Base-by-base conservation (phyloP, 2,329 filamentous ascomycete genomes). In the Endothia cerciana region DNA sequence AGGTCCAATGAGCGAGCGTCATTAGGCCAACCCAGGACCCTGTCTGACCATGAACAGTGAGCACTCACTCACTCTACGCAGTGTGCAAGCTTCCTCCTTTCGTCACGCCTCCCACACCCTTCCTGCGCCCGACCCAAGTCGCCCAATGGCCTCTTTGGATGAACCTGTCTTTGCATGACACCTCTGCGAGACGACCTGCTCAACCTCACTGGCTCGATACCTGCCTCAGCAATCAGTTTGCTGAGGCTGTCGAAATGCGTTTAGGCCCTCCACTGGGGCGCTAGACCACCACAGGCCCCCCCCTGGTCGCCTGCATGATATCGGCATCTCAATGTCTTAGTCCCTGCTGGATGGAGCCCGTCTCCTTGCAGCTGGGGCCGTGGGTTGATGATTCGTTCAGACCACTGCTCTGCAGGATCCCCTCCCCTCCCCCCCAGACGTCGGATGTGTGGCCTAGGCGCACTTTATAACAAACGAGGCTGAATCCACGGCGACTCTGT, bases 221-320 rank as follows among this genome's bases (percentile, higher is more conserved):
- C 28, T 19, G 17, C 30, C 28, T 36, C 51, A 36, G 51, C 51
- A 36, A 36, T 25, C 19, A 19, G 7, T 13, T 55, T 55, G 51
- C 30, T 55, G 51, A 22, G 28, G 22, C 51, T n/a, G 10, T 19
- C 51, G 17, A 36, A 43, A 11, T 43, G 41, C 41, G 19, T 43
- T 43, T n/a, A 15, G 41, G 19, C 11, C 30, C 47, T 3, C 22
- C 22, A 5, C 49, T 11, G 43, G 55, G 62, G 62, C 38, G 30
- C 45, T 25, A 47, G 7, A 19, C 36, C 19, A 60, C 47, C 47
- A 51, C 47, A 28, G 33, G 33, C 33, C 33, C 60, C 33, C 33
- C 60, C 60, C 43, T 63, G 64, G 60, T 43, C 45, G 41, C 64
- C 64, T 66, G 64, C 64, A 66, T 55, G 64, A 47, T 59, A 40